Percentiles rank a stretch among this genome's conserved stretches.
Conservation (phyloP, 2,329 filamentous ascomycete species). For the Fusarium sp. region DNA sequence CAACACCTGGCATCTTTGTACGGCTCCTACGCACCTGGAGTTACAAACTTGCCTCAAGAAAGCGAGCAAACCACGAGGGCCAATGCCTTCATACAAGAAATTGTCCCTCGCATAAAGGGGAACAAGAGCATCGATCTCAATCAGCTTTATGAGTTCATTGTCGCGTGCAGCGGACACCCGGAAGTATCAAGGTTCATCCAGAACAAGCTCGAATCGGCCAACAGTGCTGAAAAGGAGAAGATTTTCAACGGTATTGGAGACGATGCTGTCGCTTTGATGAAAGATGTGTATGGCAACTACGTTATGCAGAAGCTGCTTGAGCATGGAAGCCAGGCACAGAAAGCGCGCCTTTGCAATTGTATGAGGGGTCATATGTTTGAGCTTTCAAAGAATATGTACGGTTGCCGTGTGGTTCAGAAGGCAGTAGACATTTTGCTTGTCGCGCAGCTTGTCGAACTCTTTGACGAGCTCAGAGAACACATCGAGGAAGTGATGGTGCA, state of each 20-base stretch:
- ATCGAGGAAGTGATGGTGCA: conserved; percentile 81
- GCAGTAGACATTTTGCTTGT: conserved; percentile 90
- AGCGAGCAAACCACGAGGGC: conserved; percentile 61
- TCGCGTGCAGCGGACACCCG: conserved; percentile 96
- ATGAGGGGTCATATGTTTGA: conserved; percentile 89
- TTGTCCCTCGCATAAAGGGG: conserved; percentile 55
- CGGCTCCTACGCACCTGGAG: conserved; percentile 49
- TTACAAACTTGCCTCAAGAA: conserved; percentile 61
- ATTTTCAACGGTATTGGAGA: conserved; percentile 89
- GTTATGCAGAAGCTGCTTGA: conserved; percentile 99
- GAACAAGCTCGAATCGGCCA: conserved; percentile 89
- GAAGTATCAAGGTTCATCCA: conserved; percentile 97
- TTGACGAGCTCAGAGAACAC: conserved; percentile 83
- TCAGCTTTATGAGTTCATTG: conserved; percentile 87
- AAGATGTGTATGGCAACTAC: conserved; percentile 97
- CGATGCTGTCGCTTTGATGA: conserved; percentile 91
- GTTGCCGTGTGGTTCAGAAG: conserved; percentile 96
- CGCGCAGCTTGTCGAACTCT: conserved; percentile 89
- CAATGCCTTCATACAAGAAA: neutral
- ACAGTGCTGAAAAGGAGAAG: conserved; percentile 94
- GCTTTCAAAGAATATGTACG: conserved; percentile 90
- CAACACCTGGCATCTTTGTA: conserved; percentile 17
- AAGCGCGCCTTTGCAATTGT: conserved; percentile 84
- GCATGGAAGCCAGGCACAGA: conserved; percentile 93
- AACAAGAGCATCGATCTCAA: conserved; percentile 81